A percentile compares a stretch with the other conserved stretches of the same genome.
phyloP scores from a whole-genome alignment of 148 eudicot genomes.

The Camellia sinensis region DNA sequence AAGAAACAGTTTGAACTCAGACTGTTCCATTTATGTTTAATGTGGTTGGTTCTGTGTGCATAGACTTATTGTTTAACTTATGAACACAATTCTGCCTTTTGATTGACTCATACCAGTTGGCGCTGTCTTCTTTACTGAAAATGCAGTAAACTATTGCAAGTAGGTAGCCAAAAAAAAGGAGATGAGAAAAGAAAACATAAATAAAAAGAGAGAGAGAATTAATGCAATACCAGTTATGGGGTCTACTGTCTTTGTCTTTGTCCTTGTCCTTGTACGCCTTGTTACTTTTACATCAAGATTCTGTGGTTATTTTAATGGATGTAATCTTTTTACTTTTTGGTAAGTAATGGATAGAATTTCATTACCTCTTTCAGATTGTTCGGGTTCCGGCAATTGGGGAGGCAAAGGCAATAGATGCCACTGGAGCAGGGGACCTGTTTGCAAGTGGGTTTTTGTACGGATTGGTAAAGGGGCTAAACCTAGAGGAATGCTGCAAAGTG shows the following conservation, averaged over 20 bases:
- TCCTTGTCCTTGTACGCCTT: background rate
- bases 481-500: conserved; percentile 82
- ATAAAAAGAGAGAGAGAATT: background rate
- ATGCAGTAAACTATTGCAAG: background rate
- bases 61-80: too few relatives aligned
- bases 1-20: too few relatives aligned
- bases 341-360: background rate
- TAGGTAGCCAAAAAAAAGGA: background rate
- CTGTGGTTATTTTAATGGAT: background rate
- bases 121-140: background rate
- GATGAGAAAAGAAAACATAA: too few relatives aligned
- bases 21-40: too few relatives aligned
- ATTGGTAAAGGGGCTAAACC: conserved; percentile 66
- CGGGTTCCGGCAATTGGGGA: conserved; percentile 78
- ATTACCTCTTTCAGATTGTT: conserved; percentile 44
- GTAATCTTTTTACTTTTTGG: too few relatives aligned
- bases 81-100: background rate
- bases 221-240: background rate
- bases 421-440: conserved; percentile 98
- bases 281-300: background rate
- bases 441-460: conserved; percentile 95
- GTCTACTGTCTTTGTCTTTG: background rate
- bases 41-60: too few relatives aligned
- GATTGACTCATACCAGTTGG: background rate
- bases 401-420: conserved; percentile 70